Evolutionary conservation across 352 stramenopile species (phyloP).

Genomic region (Phytophthora capsici): DNA sequence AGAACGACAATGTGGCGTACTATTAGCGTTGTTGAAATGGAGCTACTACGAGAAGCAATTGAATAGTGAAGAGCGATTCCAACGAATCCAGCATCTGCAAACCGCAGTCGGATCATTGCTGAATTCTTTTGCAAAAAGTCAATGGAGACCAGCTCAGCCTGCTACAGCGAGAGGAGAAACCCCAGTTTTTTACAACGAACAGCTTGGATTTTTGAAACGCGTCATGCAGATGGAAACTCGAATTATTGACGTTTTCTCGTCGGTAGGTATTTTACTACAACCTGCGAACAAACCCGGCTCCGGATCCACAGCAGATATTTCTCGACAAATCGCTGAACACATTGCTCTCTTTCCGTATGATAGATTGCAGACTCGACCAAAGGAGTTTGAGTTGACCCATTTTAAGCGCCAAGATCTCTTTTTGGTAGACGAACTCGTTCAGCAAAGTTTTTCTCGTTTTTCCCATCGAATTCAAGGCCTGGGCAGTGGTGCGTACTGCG

Average conservation of each 20-base stretch:
- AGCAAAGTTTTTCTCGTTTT: slow-evolving; percentile 56
- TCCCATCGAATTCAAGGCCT: slow-evolving; percentile 70
- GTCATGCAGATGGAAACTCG: slow-evolving; percentile 60
- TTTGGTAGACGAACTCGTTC: slow-evolving; percentile 72
- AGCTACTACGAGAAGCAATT: slow-evolving; percentile 46
- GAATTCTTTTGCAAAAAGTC: slow-evolving; percentile 44
- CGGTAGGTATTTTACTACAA: slow-evolving; percentile 41
- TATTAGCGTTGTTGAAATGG: slow-evolving; percentile 66
- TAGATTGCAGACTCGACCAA: slow-evolving; percentile 31
- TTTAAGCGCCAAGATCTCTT: slow-evolving; percentile 87
- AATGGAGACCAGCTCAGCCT: slow-evolving; percentile 45
- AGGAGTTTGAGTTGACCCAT: slow-evolving; percentile 71
- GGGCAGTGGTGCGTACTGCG: slow-evolving; percentile 63
- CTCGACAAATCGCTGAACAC: slow-evolving; percentile 70
- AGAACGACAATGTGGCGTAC: slow-evolving; percentile 63
- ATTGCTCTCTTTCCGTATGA: slow-evolving; percentile 62
- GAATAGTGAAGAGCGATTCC: background rate
- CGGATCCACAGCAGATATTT: slow-evolving; percentile 48
- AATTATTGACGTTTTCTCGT: slow-evolving; percentile 58
- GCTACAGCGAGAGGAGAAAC: slow-evolving; percentile 3
- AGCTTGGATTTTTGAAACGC: slow-evolving; percentile 53
- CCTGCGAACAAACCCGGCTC: slow-evolving; percentile 1
- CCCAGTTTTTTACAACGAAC: slow-evolving; percentile 58
- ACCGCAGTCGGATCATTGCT: slow-evolving; percentile 34
- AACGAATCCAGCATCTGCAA: slow-evolving; percentile 30